Evolutionary conservation across 2,329 filamentous ascomycete genomes (phyloP).

Genomic region (Aspergillus sp.): DNA sequence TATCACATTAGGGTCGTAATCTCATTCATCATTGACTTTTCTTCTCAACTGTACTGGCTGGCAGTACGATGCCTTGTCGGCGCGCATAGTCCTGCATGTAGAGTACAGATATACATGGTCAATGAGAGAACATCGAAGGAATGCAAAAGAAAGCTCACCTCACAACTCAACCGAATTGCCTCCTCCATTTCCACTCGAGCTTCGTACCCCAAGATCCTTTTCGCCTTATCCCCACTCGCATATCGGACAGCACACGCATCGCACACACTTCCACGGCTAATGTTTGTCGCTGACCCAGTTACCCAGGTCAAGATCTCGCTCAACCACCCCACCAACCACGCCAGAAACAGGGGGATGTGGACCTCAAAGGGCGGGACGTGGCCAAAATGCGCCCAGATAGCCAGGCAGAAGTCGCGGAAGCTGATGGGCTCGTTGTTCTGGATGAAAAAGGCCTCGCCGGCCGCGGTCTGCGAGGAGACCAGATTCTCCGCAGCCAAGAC

Average conservation of each 20-base stretch:
- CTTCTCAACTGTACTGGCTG: background rate
- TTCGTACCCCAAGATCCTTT: conserved; percentile 44
- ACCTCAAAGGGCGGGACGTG: conserved; percentile 42
- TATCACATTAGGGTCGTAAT: background rate
- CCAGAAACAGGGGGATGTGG: conserved; percentile 41
- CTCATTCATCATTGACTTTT: conserved; percentile 1
- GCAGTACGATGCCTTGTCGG: conserved; percentile 20
- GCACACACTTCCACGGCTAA: conserved; percentile 48
- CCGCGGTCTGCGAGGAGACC: conserved; percentile 30
- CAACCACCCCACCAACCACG: conserved; percentile 40
- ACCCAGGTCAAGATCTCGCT: conserved; percentile 43
- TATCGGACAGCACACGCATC: conserved; percentile 49
- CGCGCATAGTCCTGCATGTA: conserved; percentile 23
- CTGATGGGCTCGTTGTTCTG: conserved; percentile 40
- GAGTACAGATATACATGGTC: conserved; percentile 2
- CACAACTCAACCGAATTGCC: conserved; percentile 43
- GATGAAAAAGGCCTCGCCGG: conserved; percentile 40
- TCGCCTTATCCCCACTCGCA: conserved; percentile 46
- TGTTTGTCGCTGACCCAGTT: conserved; percentile 36
- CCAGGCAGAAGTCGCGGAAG: conserved; percentile 39
- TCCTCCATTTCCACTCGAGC: conserved; percentile 45
- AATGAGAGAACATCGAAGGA: background rate
- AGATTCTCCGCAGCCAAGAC: conserved; percentile 39
- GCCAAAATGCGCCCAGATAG: conserved; percentile 42
- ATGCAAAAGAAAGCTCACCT: conserved; percentile 24